phyloP scores from a whole-genome alignment of 495 filamentous ascomycete genomes.

The Viridothelium virens region DNA sequence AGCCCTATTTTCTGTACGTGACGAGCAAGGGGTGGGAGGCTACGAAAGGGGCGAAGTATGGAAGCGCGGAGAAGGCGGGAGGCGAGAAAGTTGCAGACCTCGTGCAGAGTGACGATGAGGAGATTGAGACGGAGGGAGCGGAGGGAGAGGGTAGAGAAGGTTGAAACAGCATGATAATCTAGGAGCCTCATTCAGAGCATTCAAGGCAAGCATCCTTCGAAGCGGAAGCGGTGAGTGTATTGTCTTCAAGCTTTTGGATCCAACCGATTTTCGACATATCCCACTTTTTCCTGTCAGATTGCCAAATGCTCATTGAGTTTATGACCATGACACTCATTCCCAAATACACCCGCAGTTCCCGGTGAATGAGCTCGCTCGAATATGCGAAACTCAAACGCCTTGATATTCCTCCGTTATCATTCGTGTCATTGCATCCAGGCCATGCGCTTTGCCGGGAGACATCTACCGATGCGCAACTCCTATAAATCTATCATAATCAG shows the following conservation, averaged over 20 bases:
- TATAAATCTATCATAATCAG: not conserved
- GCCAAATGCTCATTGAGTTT: too few species aligned
- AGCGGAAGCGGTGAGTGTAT: too few species aligned
- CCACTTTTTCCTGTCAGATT: too few species aligned
- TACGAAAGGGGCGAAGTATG: slow-evolving; percentile 12
- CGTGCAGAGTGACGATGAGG: slow-evolving; percentile 10
- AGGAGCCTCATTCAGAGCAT: not conserved
- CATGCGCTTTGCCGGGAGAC: too few species aligned
- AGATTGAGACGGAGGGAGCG: slow-evolving; percentile 14
- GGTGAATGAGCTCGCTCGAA: too few species aligned
- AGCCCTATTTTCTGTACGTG: slow-evolving; percentile 67
- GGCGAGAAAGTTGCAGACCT: not conserved
- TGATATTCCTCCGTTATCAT: too few species aligned
- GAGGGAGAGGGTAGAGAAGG: slow-evolving; percentile 3
- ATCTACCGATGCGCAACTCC: not conserved
- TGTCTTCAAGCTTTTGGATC: too few species aligned
- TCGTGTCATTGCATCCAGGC: too few species aligned
- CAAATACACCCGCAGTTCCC: too few species aligned
- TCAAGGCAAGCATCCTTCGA: not conserved
- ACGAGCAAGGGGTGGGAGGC: slow-evolving; percentile 37
- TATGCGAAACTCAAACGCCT: too few species aligned
- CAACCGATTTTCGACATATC: too few species aligned
- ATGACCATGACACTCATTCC: too few species aligned
- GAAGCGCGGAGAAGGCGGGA: not conserved
- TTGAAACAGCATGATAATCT: not conserved